Evolutionary conservation across 495 filamentous ascomycete genomes (phyloP).

Genomic region (Xylaria castorea): DNA sequence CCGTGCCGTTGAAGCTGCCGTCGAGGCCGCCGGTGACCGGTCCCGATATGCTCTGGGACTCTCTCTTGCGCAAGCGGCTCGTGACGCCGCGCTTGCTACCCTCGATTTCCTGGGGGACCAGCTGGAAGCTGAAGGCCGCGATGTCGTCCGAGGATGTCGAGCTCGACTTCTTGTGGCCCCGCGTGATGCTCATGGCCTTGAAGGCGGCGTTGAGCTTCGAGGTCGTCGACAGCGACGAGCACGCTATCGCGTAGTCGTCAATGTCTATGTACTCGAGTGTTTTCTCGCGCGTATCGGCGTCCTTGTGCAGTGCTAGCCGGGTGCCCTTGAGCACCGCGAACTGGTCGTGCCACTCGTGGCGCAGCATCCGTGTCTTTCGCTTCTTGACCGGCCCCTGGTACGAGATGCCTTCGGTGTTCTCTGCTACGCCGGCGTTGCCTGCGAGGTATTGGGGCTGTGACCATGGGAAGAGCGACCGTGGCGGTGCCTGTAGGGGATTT

Average conservation of each 20-base stretch:
- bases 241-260: slow-evolving; percentile 93
- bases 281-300: slow-evolving; percentile 60
- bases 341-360: slow-evolving; percentile 92
- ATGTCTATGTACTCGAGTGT: slow-evolving; percentile 89
- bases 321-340: slow-evolving; percentile 89
- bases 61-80: slow-evolving; percentile 51
- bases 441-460: slow-evolving; percentile 45
- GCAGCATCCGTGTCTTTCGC: slow-evolving; percentile 84
- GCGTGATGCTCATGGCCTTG: slow-evolving; percentile 76
- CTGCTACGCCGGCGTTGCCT: slow-evolving; percentile 40
- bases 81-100: slow-evolving; percentile 48
- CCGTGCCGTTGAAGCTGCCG: slow-evolving; percentile 60
- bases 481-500: slow-evolving; percentile 51
- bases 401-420: slow-evolving; percentile 57
- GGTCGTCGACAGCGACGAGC: slow-evolving; percentile 72
- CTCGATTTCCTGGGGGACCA: slow-evolving; percentile 71
- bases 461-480: slow-evolving; percentile 58
- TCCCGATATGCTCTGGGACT: slow-evolving; percentile 43
- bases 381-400: slow-evolving; percentile 94
- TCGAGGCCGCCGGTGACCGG: slow-evolving; percentile 38
- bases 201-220: slow-evolving; percentile 87
- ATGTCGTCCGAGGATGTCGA: slow-evolving; percentile 54
- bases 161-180: slow-evolving; percentile 51
- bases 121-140: slow-evolving; percentile 85
- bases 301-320: slow-evolving; percentile 78